Base-by-base conservation (phyloP, 371 early-diverging fungal genomes). In the Mucor lusitanicus region DNA sequence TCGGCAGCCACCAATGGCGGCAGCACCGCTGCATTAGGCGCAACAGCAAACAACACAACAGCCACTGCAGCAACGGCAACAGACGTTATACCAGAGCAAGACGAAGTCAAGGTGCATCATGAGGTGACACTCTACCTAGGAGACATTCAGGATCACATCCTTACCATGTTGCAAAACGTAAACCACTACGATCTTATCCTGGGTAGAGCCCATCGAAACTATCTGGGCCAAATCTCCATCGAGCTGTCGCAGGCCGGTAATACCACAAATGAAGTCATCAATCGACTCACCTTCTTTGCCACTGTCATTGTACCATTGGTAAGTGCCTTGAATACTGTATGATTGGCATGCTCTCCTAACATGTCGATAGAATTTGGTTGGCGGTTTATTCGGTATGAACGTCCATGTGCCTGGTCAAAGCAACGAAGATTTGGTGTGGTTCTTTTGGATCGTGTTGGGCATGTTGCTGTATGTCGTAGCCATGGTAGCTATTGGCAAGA, bases 181-280 rank as follows among this genome's bases (percentile, higher is more conserved):
- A 85, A 84, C 11, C 97, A 97, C 73, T 94, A 92, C 70, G 98
- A 98, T 64, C 89, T 91, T 55, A 94, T 95, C 17, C 81, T 99
- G 9, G 91, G 95, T 4, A 82, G 97, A 9, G 89, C 96, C 0
- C 98, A 99, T 70, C 86, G 93, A 40, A 98, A 97, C 71, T 99
- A 99, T 67, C 80, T 99, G 19, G 99, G 97, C 4, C 96, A 97
- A 71, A 97, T 99, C 39, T 90, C 92, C 11, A 96, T 99, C 32
- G 98, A 98, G 73, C 86, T 98, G 69, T 98, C 98, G 2, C 93
- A 94, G 66, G 90, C 97, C 3, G 94, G 94, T 55, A 96, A 97
- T 78, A 80, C 88, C 9, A 96, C 96, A 25, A 95, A 96, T 70
- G 94, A 95, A 64, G 94, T 95, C 1, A 92, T 97, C 21, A 92